Percentiles rank a stretch among this genome's conserved stretches.
phyloP scores from a whole-genome alignment of 1,284 basidiomycete species.

The Microbotryum scabiosae region DNA sequence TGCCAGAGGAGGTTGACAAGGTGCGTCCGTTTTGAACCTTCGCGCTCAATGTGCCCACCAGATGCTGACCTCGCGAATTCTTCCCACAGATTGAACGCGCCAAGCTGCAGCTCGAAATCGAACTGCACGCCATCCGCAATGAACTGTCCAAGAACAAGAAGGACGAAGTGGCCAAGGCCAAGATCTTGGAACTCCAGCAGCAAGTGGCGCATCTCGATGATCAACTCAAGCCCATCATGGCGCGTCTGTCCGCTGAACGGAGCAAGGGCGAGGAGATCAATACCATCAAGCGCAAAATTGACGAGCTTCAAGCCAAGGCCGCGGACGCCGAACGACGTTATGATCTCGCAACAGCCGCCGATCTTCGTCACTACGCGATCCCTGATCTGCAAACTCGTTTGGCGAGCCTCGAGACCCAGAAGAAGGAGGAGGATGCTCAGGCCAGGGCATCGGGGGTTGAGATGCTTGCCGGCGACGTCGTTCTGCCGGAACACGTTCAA shows the following conservation, averaged over 20 bases:
- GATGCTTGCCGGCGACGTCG: slow-evolving; percentile 37
- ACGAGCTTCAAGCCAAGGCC: slow-evolving; percentile 84
- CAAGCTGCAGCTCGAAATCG: slow-evolving; percentile 88
- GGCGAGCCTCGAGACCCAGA: slow-evolving; percentile 45
- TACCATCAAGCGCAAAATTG: slow-evolving; percentile 69
- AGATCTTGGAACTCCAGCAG: slow-evolving; percentile 67
- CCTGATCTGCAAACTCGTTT: slow-evolving; percentile 80
- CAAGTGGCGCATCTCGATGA: slow-evolving; percentile 81
- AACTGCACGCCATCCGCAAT: slow-evolving; percentile 75
- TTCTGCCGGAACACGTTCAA: slow-evolving; percentile 48
- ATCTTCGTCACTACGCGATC: slow-evolving; percentile 75
- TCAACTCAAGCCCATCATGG: slow-evolving; percentile 76
- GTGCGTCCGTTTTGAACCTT: too few relatives aligned
- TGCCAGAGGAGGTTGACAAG: slow-evolving; percentile 81
- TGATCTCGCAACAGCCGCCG: slow-evolving; percentile 70
- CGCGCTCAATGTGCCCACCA: too few relatives aligned
- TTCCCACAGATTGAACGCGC: slow-evolving; percentile 65
- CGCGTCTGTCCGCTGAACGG: slow-evolving; percentile 85
- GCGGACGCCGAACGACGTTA: slow-evolving; percentile 86
- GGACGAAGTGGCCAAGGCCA: slow-evolving; percentile 80
- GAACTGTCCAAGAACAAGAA: slow-evolving; percentile 55
- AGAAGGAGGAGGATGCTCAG: slow-evolving; percentile 43
- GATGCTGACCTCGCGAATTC: too few relatives aligned
- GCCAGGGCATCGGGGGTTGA: slow-evolving; percentile 38
- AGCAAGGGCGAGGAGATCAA: slow-evolving; percentile 77